Conservation (phyloP, 2,329 filamentous ascomycete species). For the Corniculantispora saksenae region DNA sequence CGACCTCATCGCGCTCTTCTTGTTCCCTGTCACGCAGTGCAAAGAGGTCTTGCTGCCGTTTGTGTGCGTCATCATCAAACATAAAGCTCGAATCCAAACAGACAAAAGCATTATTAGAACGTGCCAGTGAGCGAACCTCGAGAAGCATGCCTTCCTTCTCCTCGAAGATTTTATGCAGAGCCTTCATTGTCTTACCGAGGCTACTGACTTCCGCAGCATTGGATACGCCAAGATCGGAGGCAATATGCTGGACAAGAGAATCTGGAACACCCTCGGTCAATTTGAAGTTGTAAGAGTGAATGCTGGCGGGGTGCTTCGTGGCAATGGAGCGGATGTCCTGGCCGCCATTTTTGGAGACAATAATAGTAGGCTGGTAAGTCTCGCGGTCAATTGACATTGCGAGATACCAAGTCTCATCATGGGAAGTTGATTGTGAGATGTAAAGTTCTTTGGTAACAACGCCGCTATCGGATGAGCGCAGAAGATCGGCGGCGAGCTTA, state of each 20-base stretch:
- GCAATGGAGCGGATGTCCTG: conserved; percentile 25
- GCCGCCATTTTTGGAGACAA: conserved; percentile 33
- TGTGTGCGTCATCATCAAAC: conserved; percentile 49
- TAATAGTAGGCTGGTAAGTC: conserved; percentile 37
- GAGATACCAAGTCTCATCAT: conserved; percentile 41
- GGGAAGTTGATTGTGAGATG: conserved; percentile 34
- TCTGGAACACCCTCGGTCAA: conserved; percentile 31
- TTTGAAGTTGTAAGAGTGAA: conserved; percentile 28
- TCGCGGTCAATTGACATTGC: conserved; percentile 46
- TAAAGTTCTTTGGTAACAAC: conserved; percentile 34
- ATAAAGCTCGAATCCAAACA: conserved; percentile 42
- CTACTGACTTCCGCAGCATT: background rate
- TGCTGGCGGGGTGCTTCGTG: background rate
- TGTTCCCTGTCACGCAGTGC: conserved; percentile 34
- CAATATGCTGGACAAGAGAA: conserved; percentile 24
- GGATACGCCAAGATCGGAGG: conserved; percentile 9
- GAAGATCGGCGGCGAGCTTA: conserved; percentile 25
- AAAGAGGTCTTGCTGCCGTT: conserved; percentile 44
- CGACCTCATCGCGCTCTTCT: conserved; percentile 37
- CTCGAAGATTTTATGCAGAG: conserved; percentile 41
- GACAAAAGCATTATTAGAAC: conserved; percentile 32
- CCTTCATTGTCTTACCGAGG: conserved; percentile 26
- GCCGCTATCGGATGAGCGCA: conserved; percentile 18
- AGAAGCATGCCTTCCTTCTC: conserved; percentile 49
- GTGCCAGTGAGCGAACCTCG: conserved; percentile 42